phyloP scores from a whole-genome alignment of 352 stramenopile species.

The Phytophthora citricola region DNA sequence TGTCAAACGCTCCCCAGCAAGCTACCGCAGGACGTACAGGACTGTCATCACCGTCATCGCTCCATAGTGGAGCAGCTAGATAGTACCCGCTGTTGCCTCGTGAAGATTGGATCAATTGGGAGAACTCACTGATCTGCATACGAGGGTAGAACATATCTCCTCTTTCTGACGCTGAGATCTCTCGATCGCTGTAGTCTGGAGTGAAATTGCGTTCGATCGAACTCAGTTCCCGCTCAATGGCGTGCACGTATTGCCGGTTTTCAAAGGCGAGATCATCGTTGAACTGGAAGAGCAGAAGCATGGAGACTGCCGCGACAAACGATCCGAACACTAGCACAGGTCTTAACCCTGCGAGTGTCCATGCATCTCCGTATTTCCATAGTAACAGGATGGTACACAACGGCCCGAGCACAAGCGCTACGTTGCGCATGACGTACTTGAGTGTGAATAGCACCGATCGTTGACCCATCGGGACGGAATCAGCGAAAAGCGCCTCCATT shows the following conservation, averaged over 20 bases:
- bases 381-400: slow-evolving; percentile 76
- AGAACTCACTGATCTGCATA: slow-evolving; percentile 41
- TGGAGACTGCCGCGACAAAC: slow-evolving; percentile 59
- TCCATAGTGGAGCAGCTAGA: slow-evolving; percentile 10
- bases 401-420: slow-evolving; percentile 57
- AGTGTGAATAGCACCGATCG: slow-evolving; percentile 82
- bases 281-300: slow-evolving; percentile 79
- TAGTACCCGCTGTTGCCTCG: slow-evolving; percentile 19
- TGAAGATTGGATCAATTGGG: slow-evolving; percentile 32
- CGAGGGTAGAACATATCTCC: slow-evolving; percentile 8
- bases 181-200: slow-evolving; percentile 51
- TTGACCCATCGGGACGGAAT: slow-evolving; percentile 75
- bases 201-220: slow-evolving; percentile 76
- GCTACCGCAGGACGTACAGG: slow-evolving; percentile 9
- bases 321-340: slow-evolving; percentile 74
- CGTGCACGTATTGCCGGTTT: slow-evolving; percentile 60
- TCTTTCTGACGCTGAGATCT: slow-evolving; percentile 12
- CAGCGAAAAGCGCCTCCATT: slow-evolving; percentile 84
- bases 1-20: slow-evolving; percentile 44
- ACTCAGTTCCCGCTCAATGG: slow-evolving; percentile 62
- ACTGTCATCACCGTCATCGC: slow-evolving; percentile 15
- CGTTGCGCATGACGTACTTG: slow-evolving; percentile 70
- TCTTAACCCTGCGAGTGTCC: slow-evolving; percentile 66
- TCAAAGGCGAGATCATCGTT: slow-evolving; percentile 82
- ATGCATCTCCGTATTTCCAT: slow-evolving; percentile 72